phyloP scores from a whole-genome alignment of 2,329 filamentous ascomycete genomes.

The Leptodontidium sp. region DNA sequence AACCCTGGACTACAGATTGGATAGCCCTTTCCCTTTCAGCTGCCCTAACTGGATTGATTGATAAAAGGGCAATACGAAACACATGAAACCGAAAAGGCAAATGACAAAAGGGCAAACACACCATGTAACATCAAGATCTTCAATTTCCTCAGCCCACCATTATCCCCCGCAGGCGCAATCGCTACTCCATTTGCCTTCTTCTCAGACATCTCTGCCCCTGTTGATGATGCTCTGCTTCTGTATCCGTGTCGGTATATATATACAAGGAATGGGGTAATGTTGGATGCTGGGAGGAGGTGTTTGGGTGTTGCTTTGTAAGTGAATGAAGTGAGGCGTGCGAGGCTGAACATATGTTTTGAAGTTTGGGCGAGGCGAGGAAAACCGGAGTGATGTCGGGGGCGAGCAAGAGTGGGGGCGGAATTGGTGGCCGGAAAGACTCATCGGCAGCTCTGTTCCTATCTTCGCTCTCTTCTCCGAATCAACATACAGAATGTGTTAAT shows the following conservation, averaged over 20 bases:
- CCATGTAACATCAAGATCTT: slow-evolving; percentile 84
- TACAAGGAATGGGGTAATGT: too few species aligned
- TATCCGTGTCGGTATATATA: background rate
- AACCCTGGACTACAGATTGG: background rate
- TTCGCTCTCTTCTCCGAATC: background rate
- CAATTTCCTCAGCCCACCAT: slow-evolving; percentile 45
- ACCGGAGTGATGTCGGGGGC: background rate
- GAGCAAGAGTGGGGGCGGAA: background rate
- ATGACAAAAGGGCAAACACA: slow-evolving; percentile 46
- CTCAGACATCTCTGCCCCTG: slow-evolving; percentile 21
- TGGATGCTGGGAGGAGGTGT: background rate
- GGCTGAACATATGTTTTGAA: slow-evolving; percentile 12
- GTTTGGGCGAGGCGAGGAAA: background rate
- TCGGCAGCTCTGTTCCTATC: background rate
- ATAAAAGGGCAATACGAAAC: background rate
- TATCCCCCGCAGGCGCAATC: background rate
- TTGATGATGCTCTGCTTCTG: background rate
- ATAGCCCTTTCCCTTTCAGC: background rate
- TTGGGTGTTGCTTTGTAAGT: background rate
- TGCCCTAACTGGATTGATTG: background rate
- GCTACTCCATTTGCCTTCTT: slow-evolving; percentile 25
- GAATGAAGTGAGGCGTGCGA: background rate
- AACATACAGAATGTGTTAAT: background rate
- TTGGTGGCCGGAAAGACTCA: slow-evolving; percentile 11
- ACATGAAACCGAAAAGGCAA: background rate